Base-by-base conservation (phyloP, 139 green algal species). In the Pedinophyceae sp. region DNA sequence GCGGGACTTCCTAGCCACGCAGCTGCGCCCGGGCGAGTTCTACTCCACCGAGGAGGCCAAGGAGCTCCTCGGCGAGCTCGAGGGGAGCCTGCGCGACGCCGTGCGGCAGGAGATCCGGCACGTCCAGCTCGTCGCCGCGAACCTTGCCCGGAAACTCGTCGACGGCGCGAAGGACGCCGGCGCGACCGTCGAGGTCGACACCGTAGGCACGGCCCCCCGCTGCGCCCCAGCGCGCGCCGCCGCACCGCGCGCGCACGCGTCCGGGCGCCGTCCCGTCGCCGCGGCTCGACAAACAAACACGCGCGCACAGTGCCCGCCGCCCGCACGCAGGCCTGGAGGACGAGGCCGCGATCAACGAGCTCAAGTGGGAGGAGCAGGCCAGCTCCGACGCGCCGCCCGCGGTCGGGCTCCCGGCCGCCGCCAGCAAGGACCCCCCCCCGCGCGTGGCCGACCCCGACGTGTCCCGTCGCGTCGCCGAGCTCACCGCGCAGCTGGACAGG, bases 141-240 rank as follows among this genome's bases (percentile, higher is more conserved):
- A 43, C 2, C 60, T 60, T 38, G 68, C 68, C 0, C 43, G 50
- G 2, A 50, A 72, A 40, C 4, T n/a, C 2, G 1, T 52, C 38
- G 56, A 68, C 60, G 57, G 50, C 7, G 61, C 57, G 2, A 30
- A 48, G 22, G 57, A 70, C 15, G 61, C 61, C 15, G 50, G 61
- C 29, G 16, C 27, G 2, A 57, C 53, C 15, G 63, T 62, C 30
- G 57, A 70, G 20, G 61, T 58, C 3, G 66, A 57, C 6, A 50
- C 59, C 17, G 46, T 45, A 45, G 34, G 34, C 34, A 15, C 10
- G 10, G 34, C 34, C 13, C 15, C 13, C 15, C 13, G 15, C 34
- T 45, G 34, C 15, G 34, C 34, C 34, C 34, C 15, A 15, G 34
- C 13, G 34, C 34, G 34, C 15, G 13, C 15, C 34, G 15, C 34